Evolutionary conservation across 2,329 filamentous ascomycete species (phyloP).

Genomic region (Stachybotrys echinatus): DNA sequence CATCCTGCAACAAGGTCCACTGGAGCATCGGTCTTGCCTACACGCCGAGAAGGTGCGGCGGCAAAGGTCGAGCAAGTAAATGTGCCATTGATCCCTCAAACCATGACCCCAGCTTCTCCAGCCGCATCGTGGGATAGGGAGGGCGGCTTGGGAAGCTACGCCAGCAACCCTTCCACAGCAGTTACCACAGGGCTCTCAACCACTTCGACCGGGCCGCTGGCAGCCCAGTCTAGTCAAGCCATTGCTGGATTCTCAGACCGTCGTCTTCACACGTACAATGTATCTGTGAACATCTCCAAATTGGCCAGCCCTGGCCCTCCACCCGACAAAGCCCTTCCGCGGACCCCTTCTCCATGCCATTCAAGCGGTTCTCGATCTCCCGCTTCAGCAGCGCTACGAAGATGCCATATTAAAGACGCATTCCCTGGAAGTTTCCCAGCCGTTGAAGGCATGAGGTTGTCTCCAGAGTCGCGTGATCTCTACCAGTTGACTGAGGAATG

Average conservation of each 20-base stretch:
- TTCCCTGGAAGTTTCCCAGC: too few relatives aligned
- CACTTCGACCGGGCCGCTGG: neutral
- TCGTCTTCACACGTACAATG: neutral
- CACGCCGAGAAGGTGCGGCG: neutral
- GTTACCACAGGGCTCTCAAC: neutral
- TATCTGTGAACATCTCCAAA: conserved; percentile 9
- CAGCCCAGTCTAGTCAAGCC: neutral
- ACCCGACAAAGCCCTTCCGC: conserved; percentile 37
- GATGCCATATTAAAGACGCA: too few relatives aligned
- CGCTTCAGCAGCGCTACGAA: neutral
- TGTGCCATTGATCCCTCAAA: neutral
- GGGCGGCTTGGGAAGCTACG: neutral
- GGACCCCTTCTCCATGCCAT: conserved; percentile 13
- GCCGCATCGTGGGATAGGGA: neutral
- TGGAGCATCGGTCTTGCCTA: neutral
- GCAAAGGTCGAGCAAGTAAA: neutral
- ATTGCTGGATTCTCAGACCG: neutral
- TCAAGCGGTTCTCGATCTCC: neutral
- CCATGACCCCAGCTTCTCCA: neutral
- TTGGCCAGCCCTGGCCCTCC: conserved; percentile 35
- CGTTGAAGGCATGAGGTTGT: conserved; percentile 6
- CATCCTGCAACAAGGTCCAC: neutral
- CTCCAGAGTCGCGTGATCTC: conserved; percentile 19
- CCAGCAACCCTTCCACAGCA: neutral
- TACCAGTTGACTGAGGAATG: conserved; percentile 24